Evolutionary conservation across 805 yeast species (phyloP), one percentile per base, ranked within the genome.

Genomic region (Brettanomyces custersianus): DNA sequence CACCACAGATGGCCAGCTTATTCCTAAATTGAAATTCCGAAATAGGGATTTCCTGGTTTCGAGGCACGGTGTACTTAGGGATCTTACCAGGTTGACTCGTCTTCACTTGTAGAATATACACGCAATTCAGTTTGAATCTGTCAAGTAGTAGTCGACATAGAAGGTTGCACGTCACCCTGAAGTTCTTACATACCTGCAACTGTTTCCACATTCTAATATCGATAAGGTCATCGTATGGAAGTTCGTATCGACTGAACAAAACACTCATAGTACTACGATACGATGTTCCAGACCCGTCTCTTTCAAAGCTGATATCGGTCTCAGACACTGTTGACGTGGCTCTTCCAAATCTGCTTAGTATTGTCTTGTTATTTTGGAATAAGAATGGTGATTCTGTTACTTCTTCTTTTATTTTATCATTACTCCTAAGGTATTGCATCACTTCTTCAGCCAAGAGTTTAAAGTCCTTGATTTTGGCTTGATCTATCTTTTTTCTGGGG

Each of bases 201-300:
- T 51, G 48, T 15, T 59, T 61, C 52, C 68, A 55, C 9, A 73
- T 46, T 6, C 47, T 46, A 20, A 52, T 43, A 41, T 63, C 62
- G n/a, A 51, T 43, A 29, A 50, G 33, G 23, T 49, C 47, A 1
- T 53, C 59, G 17, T 46, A 45, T 20, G 54, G 45, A 1, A 47
- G 33, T 22, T 49, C 52, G 18, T 46, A 51, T 35, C 60, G 59
- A 33, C 61, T 56, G 43, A 67, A 65, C 39, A 69, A 56, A 36
- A 73, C 63, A 38, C 60, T 65, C 32, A 61, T 60, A 43, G 70
- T 70, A 37, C 64, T 77, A 3, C 65, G 59, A 44, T 75, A 77
- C n/a, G 77, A 70, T 12, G 69, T 67, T 12, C 82, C 83, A 5
- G 80, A 72, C 0, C 81, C 81, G 54, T 77, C 82, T 40, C 67